Percentiles rank a stretch among this genome's conserved stretches.
phyloP scores from a whole-genome alignment of 257 asterid genomes.

The Solanum medicagineum region DNA sequence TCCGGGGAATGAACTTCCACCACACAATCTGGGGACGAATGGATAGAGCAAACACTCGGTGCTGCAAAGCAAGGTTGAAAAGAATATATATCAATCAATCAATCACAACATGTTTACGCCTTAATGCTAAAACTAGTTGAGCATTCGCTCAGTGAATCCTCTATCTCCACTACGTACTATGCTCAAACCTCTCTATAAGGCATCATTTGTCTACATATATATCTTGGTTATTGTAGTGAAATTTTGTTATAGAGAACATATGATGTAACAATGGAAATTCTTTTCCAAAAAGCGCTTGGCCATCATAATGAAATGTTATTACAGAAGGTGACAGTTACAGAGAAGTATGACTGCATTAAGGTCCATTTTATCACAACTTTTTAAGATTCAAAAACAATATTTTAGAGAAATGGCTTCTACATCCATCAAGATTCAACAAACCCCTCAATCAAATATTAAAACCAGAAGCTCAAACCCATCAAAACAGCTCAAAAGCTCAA shows the following conservation, averaged over 20 bases:
- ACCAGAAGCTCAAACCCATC: neutral
- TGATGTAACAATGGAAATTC: neutral
- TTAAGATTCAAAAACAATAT: neutral
- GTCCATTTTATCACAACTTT: neutral
- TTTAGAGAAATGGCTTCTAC: neutral
- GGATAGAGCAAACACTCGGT: conserved; percentile 26
- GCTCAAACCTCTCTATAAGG: neutral
- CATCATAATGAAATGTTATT: neutral
- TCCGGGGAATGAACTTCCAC: conserved; percentile 65
- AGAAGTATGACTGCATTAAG: neutral
- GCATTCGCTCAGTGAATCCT: neutral
- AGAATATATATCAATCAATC: neutral
- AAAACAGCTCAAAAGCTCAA: neutral
- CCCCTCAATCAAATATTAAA: neutral
- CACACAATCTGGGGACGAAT: conserved; percentile 22
- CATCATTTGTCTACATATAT: neutral
- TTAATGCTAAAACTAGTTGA: neutral
- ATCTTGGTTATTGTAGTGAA: neutral
- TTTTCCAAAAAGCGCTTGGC: neutral
- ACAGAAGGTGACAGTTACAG: neutral
- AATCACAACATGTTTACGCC: neutral
- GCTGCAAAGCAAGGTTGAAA: conserved; percentile 9
- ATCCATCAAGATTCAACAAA: neutral
- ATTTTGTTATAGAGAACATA: neutral
- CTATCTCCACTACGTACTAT: neutral